Conservation (phyloP, 2,329 filamentous ascomycete species). For the Aspergillaceae sp. region DNA sequence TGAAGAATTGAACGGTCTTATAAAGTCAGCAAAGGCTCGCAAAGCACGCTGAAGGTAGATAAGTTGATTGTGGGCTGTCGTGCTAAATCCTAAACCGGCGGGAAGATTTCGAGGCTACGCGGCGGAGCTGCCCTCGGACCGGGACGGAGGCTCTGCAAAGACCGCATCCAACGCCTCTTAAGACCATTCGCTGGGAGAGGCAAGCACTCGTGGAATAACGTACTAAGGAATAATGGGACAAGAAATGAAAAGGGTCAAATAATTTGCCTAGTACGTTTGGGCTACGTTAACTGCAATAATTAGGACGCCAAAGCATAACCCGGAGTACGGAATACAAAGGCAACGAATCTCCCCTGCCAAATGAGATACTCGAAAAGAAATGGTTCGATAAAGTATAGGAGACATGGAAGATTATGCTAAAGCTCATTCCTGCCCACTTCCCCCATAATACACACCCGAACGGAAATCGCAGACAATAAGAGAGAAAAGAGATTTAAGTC, state of each 20-base stretch:
- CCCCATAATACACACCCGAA: constrained; percentile 19
- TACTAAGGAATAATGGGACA: neutral
- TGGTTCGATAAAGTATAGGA: constrained; percentile 17
- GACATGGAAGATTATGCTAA: constrained; percentile 19
- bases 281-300: too few species aligned
- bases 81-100: neutral
- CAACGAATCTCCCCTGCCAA: constrained; percentile 2
- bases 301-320: too few species aligned
- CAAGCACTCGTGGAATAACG: too few species aligned
- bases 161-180: neutral
- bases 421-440: constrained; percentile 18
- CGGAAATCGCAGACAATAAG: constrained; percentile 20
- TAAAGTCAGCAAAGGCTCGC: neutral
- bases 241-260: neutral
- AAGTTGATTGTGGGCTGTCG: neutral
- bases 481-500: constrained; percentile 16
- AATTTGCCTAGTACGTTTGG: too few species aligned
- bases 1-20: neutral
- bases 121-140: constrained; percentile 12
- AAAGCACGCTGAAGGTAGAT: neutral
- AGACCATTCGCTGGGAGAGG: too few species aligned
- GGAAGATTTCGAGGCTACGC: constrained; percentile 5
- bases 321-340: too few species aligned
- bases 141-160: constrained; percentile 8
- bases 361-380: constrained; percentile 8